Evolutionary conservation across 306 rosid genomes (phyloP).

Genomic region (Castanospermum australe): DNA sequence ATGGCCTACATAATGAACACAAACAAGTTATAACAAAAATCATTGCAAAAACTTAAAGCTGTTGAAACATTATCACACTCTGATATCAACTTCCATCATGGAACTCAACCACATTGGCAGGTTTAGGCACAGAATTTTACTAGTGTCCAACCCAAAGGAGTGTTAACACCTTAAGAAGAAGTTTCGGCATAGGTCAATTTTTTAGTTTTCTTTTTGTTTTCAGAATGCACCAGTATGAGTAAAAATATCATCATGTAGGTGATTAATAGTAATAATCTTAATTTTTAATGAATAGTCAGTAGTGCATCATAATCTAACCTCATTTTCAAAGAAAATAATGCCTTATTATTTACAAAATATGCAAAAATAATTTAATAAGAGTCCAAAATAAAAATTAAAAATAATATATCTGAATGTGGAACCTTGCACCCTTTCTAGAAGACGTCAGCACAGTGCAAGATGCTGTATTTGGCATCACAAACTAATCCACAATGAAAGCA

Average conservation of each 20-base stretch:
- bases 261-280: neutral
- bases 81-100: neutral
- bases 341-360: neutral
- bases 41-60: neutral
- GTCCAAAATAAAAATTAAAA: neutral
- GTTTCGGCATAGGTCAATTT: neutral
- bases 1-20: constrained; percentile 46
- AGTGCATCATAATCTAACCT: neutral
- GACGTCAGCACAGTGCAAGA: neutral
- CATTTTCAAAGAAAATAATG: neutral
- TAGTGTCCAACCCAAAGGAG: neutral
- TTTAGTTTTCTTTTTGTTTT: neutral
- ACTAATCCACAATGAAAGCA: neutral
- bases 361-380: neutral
- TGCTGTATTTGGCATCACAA: constrained; percentile 7
- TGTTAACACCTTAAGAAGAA: neutral
- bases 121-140: neutral
- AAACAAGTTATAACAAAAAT: constrained; percentile 1
- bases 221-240: neutral
- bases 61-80: neutral
- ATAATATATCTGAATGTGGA: neutral
- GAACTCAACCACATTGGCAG: neutral
- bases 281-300: neutral
- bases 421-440: neutral
- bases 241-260: neutral